Evolutionary conservation across 2,329 filamentous ascomycete species (phyloP).

Genomic region (Colletotrichum nymphaeae): DNA sequence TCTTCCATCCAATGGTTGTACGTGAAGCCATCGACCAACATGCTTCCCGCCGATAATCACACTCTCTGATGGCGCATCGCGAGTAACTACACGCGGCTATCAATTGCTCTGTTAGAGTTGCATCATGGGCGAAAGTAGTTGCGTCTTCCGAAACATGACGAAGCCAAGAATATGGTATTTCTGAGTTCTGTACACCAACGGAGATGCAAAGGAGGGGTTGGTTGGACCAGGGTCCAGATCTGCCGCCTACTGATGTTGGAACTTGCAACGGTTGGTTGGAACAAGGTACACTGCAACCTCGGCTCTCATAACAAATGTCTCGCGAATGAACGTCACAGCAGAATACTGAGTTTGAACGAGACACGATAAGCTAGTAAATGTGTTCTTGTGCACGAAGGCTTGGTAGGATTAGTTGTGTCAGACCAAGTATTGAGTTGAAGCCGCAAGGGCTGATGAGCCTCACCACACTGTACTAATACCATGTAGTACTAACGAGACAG

Average conservation of each 20-base stretch:
- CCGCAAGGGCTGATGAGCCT: too few relatives aligned
- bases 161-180: background rate
- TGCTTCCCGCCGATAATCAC: background rate
- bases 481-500: rapidly evolving
- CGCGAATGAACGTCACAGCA: too few relatives aligned
- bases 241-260: background rate
- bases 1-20: background rate
- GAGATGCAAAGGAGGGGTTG: background rate
- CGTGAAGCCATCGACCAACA: background rate
- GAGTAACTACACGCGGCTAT: background rate
- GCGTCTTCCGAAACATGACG: too few relatives aligned
- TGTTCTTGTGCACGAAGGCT: too few relatives aligned
- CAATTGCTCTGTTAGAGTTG: background rate
- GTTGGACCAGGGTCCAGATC: background rate
- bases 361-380: too few relatives aligned
- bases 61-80: background rate
- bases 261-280: rapidly evolving
- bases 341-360: too few relatives aligned
- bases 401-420: too few relatives aligned
- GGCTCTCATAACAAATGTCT: background rate
- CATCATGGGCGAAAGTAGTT: background rate
- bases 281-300: too few relatives aligned
- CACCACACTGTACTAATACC: too few relatives aligned
- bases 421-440: too few relatives aligned
- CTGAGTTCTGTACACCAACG: background rate